Evolutionary conservation across 495 filamentous ascomycete genomes (phyloP), one percentile per base, ranked within the genome.

Genomic region (Neurospora sp.): DNA sequence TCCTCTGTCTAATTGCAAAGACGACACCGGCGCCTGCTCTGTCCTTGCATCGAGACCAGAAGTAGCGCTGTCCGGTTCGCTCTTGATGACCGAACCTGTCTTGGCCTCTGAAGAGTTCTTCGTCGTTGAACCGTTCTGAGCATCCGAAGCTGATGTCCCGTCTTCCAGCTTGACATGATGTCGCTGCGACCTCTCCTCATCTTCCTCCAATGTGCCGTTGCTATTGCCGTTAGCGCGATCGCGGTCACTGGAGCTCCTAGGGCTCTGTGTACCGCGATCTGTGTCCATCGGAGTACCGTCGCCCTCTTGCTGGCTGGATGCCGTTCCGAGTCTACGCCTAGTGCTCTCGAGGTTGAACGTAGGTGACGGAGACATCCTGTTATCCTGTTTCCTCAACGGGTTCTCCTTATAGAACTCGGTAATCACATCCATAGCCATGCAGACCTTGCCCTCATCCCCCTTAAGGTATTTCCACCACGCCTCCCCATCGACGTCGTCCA

Each of bases 401-500:
- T 89, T 90, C 75, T 89, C 88, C 74, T 91, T 87, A 81, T 94
- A 97, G 70, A 93, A 88, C 41, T 91, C 87, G n/a, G 86, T 86
- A 81, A 97, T 90, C 66, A 91, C 82, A 59, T 88, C 87, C 75
- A 92, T 90, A 27, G 92, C 93, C 74, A 79, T 88, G 80, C 73
- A 85, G 81, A 77, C 94, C 86, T 79, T 90, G 83, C 73, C 85
- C 79, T 79, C 93, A 77, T 76, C 87, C 78, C 74, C 94, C 86
- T 46, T 88, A 82, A 83, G 92, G 82, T 75, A 88, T 79, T 76
- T 92, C 96, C 96, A 99, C 96, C 96, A 99, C 1, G 94, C 86
- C 75, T 89, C 86, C n/a, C 91, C 93, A 48, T 87, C 79, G 72
- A 93, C 87, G 78, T 97, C 94, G 39, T 90, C 88, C 72, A 98